These are phyloP conservation scores for Emericellopsis terricola DNA, from an alignment of 495 filamentous ascomycete species.

Conservation along the genomic window DNA sequence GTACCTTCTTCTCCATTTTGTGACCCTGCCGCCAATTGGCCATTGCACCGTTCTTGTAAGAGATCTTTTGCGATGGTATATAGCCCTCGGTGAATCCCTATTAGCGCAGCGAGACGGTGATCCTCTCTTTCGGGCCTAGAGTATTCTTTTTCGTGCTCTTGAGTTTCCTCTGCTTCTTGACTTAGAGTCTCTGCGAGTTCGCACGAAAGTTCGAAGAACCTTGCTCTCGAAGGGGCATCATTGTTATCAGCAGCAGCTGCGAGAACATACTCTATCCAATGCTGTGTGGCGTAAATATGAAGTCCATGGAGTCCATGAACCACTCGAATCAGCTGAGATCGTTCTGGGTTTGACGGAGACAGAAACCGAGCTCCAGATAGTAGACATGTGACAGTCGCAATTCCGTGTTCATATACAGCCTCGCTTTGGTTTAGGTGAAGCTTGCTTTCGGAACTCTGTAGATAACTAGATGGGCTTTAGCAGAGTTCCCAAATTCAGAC, in stretches of 20 bases:
- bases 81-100: no score
- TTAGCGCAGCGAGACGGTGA: not conserved
- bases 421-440: constrained; percentile 3
- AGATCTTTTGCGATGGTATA: no score
- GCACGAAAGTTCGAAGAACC: not conserved
- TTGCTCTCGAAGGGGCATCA: not conserved
- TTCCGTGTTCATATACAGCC: constrained; percentile 5
- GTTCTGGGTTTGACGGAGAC: not conserved
- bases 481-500: not conserved
- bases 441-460: constrained; percentile 6
- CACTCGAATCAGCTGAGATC: constrained; percentile 4
- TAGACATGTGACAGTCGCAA: constrained; percentile 7
- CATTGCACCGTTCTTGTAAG: no score
- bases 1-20: no score
- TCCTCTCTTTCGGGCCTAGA: not conserved
- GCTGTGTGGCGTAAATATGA: constrained; percentile 12
- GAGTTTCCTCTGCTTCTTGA: not conserved
- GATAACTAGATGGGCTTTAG: constrained; percentile 6
- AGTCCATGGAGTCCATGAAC: constrained; percentile 11
- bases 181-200: not conserved
- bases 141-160: not conserved
- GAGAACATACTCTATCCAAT: constrained; percentile 11
- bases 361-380: constrained; percentile 5
- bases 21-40: no score
- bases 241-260: not conserved